Base-by-base conservation (phyloP, 345 rosid genomes). In the Isatis tinctoria region DNA sequence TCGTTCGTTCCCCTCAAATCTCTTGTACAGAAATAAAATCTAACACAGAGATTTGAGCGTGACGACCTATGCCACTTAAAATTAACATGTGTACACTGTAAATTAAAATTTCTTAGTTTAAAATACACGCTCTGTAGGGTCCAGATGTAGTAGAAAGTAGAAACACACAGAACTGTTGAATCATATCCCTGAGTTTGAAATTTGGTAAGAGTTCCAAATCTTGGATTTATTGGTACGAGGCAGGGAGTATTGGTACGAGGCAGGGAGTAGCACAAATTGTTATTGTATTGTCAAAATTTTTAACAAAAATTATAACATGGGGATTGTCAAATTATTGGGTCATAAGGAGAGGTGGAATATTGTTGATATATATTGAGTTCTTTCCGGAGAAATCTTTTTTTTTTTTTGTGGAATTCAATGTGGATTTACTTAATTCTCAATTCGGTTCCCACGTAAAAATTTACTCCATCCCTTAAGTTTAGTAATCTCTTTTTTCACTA, bases 31-130 rank as follows among this genome's bases (percentile, higher is more conserved):
- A 70, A 22, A 77, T 72, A 67, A 77, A 70, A 77, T 77, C 80
- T 71, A 70, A 32, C 72, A 65, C 61, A 57, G 3, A 75, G 79
- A 76, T 77, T 70, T 77, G 80, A 48, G 80, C 76, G 72, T 70
- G 80, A 43, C 63, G 10, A 14, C 47, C 53, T 36, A 35, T 7
- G 72, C 6, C 61, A 70, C 72, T 76, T 26, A 62, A 5, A 35
- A 35, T 35, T 35, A 37, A 63, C 60, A 56, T 54, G 43, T 76
- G 66, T 43, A 69, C 65, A 69, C 11, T 32, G 26, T 68, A 67
- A 60, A 49, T 41, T 68, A 68, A 26, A 49, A 43, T 60, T 60
- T 68, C 41, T 14, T 61, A 5, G 32, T 43, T 75, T 69, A 35
- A 69, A 69, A 22, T 52, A 43, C 12, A 43, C 70, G 52, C 69